Evolutionary conservation across 441 rosid species (phyloP).

Genomic region (Gossypium trilobum): DNA sequence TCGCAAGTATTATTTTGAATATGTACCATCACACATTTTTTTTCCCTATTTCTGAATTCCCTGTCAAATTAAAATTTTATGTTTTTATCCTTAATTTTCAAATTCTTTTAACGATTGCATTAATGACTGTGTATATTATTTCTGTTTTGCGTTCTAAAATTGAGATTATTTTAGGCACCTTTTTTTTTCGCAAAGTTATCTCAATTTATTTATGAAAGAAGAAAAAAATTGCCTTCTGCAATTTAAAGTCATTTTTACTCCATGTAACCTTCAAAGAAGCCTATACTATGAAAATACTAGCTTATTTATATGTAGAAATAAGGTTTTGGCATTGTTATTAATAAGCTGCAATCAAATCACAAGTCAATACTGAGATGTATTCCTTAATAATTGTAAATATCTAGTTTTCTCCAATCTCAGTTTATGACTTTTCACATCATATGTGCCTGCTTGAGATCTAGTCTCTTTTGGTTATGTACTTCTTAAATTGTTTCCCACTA

Average conservation of each 20-base stretch:
- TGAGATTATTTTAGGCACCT: background rate
- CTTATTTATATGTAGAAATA: conserved; percentile 1
- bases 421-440: background rate
- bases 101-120: background rate
- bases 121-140: background rate
- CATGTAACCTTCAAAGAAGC: background rate
- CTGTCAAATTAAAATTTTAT: too few species aligned
- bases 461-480: background rate
- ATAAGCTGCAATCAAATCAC: background rate
- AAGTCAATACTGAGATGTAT: background rate
- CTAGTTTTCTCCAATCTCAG: background rate
- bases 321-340: background rate
- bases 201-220: background rate
- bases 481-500: background rate
- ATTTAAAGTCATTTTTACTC: background rate
- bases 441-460: background rate
- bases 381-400: background rate
- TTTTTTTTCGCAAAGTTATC: background rate
- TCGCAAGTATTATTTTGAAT: background rate
- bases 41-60: background rate
- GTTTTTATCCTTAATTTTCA: background rate
- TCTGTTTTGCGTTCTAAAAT: background rate
- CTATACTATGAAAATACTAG: background rate
- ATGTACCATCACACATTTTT: background rate
- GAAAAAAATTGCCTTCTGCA: background rate